These are phyloP conservation scores for Hysterangium stoloniferum DNA, from an alignment of 768 basidiomycete species.

Conservation along the genomic window DNA sequence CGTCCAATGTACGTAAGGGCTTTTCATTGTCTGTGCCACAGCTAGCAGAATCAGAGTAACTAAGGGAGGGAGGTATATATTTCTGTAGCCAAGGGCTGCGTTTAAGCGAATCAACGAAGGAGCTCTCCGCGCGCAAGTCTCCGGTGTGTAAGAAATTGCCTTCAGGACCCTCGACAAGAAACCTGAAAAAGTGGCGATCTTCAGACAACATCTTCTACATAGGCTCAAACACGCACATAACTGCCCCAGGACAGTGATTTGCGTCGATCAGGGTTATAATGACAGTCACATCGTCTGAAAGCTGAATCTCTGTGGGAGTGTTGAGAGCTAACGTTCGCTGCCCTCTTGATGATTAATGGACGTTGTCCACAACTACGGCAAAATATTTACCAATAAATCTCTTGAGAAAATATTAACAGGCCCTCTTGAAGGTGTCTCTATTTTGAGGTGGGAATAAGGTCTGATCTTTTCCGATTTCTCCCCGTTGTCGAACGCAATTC, in stretches of 20 bases:
- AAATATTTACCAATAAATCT: constrained; percentile 55
- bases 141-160: constrained; percentile 86
- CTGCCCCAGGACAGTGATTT: constrained; percentile 91
- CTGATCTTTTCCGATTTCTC: constrained; percentile 42
- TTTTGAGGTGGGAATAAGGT: constrained; percentile 62
- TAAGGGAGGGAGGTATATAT: constrained; percentile 42
- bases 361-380: neutral
- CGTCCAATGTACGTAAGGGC: constrained; percentile 40
- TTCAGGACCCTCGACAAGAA: constrained; percentile 63
- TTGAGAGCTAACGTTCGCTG: constrained; percentile 57
- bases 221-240: constrained; percentile 53
- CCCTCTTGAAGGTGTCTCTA: constrained; percentile 44
- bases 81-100: constrained; percentile 67
- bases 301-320: constrained; percentile 51
- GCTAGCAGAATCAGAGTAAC: constrained; percentile 20
- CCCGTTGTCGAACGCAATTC: constrained; percentile 47
- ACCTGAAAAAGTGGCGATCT: constrained; percentile 42
- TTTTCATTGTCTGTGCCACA: neutral
- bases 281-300: constrained; percentile 51
- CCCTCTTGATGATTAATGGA: neutral
- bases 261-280: constrained; percentile 80
- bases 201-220: neutral
- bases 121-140: constrained; percentile 83
- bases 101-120: constrained; percentile 59
- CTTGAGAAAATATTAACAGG: constrained; percentile 47